Evolutionary conservation across 805 yeast species (phyloP).

Genomic region (Starmera quercuum): DNA sequence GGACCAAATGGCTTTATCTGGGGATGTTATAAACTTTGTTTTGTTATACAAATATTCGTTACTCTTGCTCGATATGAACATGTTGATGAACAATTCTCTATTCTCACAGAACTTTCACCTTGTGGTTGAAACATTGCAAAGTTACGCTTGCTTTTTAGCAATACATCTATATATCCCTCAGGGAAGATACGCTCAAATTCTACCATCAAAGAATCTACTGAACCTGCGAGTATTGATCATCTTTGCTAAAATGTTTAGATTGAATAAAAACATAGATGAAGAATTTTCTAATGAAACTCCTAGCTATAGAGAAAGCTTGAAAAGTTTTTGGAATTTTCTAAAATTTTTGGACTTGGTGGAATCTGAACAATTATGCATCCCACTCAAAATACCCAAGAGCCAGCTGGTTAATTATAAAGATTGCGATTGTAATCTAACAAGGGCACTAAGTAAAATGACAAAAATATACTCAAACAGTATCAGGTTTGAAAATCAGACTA

Average conservation of each 20-base stretch:
- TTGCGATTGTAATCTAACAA: not conserved
- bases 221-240: not conserved
- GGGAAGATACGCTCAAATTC: not conserved
- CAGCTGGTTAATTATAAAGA: not conserved
- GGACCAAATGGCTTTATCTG: not conserved
- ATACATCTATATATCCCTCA: not conserved
- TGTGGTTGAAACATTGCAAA: not conserved
- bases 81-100: not conserved
- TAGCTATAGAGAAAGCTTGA: not conserved
- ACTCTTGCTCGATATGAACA: not conserved
- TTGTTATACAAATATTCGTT: not conserved
- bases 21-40: not conserved
- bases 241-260: not conserved
- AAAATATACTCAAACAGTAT: not conserved
- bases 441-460: not conserved
- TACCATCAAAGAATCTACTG: not conserved
- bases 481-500: not conserved
- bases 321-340: not conserved
- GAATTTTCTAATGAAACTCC: not conserved
- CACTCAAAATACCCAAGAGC: not conserved
- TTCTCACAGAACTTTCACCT: not conserved
- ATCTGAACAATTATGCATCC: not conserved
- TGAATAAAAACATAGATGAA: not conserved
- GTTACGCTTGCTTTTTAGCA: not conserved
- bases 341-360: not conserved